Evolutionary conservation across 2,329 filamentous ascomycete genomes (phyloP).

Genomic region (Phialophora verrucosa): DNA sequence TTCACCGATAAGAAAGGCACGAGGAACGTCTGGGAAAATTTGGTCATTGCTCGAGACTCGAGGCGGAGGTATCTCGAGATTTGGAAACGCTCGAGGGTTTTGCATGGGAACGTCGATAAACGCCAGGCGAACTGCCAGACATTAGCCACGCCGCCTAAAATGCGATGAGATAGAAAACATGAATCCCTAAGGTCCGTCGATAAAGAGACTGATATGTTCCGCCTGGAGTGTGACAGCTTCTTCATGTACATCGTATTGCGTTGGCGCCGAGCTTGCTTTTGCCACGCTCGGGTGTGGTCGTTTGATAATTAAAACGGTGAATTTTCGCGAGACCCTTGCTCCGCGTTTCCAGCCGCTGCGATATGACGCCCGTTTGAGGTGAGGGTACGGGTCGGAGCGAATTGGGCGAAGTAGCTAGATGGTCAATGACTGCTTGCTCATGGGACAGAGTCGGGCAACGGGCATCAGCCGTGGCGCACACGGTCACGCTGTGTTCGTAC

Average conservation of each 20-base stretch:
- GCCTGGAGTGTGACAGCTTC: background rate
- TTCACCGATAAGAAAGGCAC: slow-evolving; percentile 11
- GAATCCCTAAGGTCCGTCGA: background rate
- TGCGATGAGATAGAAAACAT: background rate
- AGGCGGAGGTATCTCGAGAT: slow-evolving; percentile 8
- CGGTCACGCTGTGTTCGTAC: background rate
- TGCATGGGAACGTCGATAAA: slow-evolving; percentile 1
- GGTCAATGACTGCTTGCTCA: background rate
- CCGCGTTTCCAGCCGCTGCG: background rate
- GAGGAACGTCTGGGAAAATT: slow-evolving; percentile 7
- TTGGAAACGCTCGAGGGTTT: background rate
- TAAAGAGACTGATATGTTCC: background rate
- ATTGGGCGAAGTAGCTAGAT: background rate
- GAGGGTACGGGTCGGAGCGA: background rate
- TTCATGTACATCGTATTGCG: slow-evolving; percentile 1
- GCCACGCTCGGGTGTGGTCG: background rate
- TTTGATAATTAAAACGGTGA: slow-evolving; percentile 6
- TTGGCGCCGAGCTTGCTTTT: background rate
- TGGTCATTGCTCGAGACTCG: background rate
- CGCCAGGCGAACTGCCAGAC: background rate
- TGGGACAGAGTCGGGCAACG: background rate
- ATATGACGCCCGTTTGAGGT: background rate
- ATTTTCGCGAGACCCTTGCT: slow-evolving; percentile 3
- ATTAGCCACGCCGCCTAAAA: background rate
- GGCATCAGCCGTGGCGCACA: background rate